Evolutionary conservation across 495 filamentous ascomycete species (phyloP).

Genomic region (Aspergillus taichungensis): DNA sequence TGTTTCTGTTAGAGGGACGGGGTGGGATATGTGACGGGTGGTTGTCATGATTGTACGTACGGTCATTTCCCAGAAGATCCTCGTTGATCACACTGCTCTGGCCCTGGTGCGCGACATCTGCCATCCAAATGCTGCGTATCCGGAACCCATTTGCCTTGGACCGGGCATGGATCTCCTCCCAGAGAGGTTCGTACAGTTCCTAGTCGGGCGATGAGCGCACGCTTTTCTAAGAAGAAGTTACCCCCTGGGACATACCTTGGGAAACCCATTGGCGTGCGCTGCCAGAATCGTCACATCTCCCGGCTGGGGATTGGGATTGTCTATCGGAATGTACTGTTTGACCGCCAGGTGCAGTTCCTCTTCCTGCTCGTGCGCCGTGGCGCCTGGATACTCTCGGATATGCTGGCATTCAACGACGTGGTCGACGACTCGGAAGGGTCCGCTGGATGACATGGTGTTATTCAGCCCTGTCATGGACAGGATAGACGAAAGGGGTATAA

Average conservation of each 20-base stretch:
- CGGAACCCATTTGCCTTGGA: conserved; percentile 50
- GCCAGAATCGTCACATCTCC: conserved; percentile 80
- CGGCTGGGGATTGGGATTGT: conserved; percentile 51
- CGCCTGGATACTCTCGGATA: conserved; percentile 61
- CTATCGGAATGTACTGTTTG: conserved; percentile 74
- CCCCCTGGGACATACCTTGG: conserved; percentile 49
- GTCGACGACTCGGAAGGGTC: conserved; percentile 47
- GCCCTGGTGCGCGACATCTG: conserved; percentile 72
- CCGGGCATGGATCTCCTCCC: conserved; percentile 58
- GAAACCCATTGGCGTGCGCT: conserved; percentile 81
- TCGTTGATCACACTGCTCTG: conserved; percentile 71
- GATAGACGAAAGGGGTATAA: too few species aligned
- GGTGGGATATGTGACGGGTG: background rate
- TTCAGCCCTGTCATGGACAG: background rate
- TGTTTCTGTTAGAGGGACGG: conserved; percentile 4
- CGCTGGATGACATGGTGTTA: background rate
- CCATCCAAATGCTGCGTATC: conserved; percentile 78
- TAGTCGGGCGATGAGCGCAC: conserved; percentile 14
- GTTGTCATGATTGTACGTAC: too few species aligned
- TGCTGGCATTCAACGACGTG: conserved; percentile 60
- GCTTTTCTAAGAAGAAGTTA: background rate
- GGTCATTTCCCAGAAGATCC: conserved; percentile 65
- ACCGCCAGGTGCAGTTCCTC: conserved; percentile 56
- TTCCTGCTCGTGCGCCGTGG: conserved; percentile 54
- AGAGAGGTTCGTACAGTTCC: conserved; percentile 86